A percentile compares a stretch with the other conserved stretches of the same genome.
Conservation (phyloP, 257 asterid genomes). For the Cynanchum wilfordii region DNA sequence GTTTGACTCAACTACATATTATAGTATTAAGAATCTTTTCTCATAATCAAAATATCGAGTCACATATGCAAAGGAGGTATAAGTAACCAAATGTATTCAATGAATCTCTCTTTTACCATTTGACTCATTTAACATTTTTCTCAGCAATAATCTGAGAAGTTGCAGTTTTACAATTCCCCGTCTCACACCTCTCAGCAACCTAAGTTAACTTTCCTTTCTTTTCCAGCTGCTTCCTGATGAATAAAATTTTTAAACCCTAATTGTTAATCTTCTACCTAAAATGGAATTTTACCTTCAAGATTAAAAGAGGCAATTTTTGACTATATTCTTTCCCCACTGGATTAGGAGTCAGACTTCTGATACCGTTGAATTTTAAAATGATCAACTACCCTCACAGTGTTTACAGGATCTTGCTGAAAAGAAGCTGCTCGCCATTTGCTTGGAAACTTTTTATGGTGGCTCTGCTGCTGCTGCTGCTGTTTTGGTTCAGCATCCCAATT, state of each 20-base stretch:
- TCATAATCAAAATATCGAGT: too few species aligned
- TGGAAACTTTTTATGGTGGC: conserved; percentile 68
- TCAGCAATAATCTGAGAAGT: not conserved
- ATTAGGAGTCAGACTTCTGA: conserved; percentile 30
- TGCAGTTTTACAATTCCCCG: not conserved
- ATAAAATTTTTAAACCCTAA: not conserved
- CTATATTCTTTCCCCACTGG: conserved; percentile 27
- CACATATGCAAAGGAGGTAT: not conserved
- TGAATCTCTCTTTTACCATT: not conserved
- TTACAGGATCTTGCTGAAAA: conserved; percentile 70
- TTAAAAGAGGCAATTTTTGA: conserved; percentile 47
- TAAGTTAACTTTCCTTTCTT: not conserved
- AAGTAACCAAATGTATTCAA: not conserved
- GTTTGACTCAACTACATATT: too few species aligned
- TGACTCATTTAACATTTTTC: not conserved
- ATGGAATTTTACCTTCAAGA: not conserved
- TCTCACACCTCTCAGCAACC: not conserved
- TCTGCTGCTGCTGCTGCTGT: conserved; percentile 25
- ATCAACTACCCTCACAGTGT: conserved; percentile 69
- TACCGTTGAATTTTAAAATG: conserved; percentile 61
- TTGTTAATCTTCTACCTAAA: conserved; percentile 1
- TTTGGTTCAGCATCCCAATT: conserved; percentile 74
- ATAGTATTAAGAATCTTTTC: too few species aligned
- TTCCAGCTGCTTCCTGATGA: not conserved
- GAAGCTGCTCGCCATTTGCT: conserved; percentile 78